Conservation (phyloP, 306 rosid genomes). For the Ceratonia siliqua region DNA sequence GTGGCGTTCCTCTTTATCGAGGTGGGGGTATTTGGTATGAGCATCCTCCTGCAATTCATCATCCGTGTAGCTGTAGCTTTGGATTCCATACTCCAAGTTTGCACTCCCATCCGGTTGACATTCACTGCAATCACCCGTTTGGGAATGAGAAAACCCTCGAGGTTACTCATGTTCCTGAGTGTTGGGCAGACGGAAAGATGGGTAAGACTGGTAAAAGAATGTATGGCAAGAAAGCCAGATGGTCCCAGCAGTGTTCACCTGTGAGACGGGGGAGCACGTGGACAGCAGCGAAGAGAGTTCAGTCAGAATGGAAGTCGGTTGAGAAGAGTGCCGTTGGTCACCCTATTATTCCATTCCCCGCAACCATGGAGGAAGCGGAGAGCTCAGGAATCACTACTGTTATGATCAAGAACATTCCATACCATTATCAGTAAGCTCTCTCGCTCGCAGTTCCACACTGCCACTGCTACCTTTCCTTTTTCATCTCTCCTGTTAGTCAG, state of each 20-base stretch:
- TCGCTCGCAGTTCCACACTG: too few species aligned
- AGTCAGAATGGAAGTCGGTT: too few species aligned
- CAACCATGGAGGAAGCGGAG: not conserved
- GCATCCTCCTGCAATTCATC: not conserved
- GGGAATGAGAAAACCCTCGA: not conserved
- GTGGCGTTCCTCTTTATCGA: not conserved
- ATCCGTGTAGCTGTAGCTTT: not conserved
- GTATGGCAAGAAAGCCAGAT: too few species aligned
- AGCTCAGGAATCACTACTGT: slow-evolving; percentile 18
- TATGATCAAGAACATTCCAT: slow-evolving; percentile 38
- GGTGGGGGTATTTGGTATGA: not conserved
- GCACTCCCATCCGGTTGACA: not conserved
- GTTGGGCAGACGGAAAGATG: too few species aligned
- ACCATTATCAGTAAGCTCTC: slow-evolving; percentile 29
- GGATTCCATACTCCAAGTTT: not conserved
- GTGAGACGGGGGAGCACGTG: too few species aligned
- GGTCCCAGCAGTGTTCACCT: too few species aligned
- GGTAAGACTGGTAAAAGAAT: too few species aligned
- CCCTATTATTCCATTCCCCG: slow-evolving; percentile 6
- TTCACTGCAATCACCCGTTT: not conserved
- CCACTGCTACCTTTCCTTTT: not conserved
- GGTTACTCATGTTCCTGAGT: too few species aligned
- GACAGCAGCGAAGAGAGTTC: too few species aligned
- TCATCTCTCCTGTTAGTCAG: not conserved
- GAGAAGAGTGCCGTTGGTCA: not conserved